Base-by-base conservation (phyloP, 495 filamentous ascomycete species). In the Margaritispora aquatica region DNA sequence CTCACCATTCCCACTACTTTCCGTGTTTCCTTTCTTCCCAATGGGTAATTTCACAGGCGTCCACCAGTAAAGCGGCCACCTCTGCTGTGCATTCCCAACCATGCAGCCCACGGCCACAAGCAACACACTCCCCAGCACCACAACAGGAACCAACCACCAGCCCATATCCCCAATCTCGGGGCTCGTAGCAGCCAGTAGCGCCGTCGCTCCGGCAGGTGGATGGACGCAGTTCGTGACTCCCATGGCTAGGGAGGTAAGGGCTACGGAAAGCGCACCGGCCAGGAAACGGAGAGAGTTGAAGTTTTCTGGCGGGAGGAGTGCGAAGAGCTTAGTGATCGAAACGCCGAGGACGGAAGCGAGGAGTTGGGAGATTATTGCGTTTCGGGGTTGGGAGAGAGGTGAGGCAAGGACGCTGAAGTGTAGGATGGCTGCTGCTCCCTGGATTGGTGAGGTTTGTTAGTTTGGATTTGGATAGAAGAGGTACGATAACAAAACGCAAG, bases 121-220 rank as follows among this genome's bases (percentile, higher is more conserved):
- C 44, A 96, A 63, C 0, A 63, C 66, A 38, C 79, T 81, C 0
- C 84, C 86, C 27, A 93, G 71, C 60, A 88, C 59, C 31, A 95
- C 78, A 5, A 92, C 70, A 0, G 84, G 80, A 2, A 94, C 69
- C 29, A 94, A 70, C 36, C 79, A 82, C 90, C 90, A 96, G 4
- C 88, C 90, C 54, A 96, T 70, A 0, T 65, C 68, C 17, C 77
- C 73, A 0, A 85, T 72, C 0, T 72, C 69, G 0, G 78, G 65
- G 49, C 87, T 80, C 0, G 86, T 79, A 1, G 87, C 88, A 0
- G 89, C 89, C 20, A 96, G 73, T 1, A 97, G 71, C 0, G 92
- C 90, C 0, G 90, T 95, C 2, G 92, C 92, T 8, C 92, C 92
- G 0, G 90, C 92, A 0, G 92, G 92, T 5, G 92, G 92, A 66